These are phyloP conservation scores for Dioscorea dumetorum DNA, from an alignment of 106 monocot genomes.

Conservation along the genomic window DNA sequence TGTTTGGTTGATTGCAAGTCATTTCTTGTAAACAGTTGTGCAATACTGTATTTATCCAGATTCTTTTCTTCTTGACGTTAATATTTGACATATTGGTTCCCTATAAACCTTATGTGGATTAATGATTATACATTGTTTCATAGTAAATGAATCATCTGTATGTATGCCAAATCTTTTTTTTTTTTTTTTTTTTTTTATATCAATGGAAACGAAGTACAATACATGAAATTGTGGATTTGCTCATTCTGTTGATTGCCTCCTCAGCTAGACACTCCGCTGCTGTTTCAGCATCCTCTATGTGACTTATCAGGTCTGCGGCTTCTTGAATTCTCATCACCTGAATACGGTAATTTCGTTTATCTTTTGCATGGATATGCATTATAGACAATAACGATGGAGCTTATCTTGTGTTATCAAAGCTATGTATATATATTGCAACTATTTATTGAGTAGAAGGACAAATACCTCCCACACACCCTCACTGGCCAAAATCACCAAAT, in stretches of 20 bases:
- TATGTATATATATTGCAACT: no score
- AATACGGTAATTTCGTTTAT: neutral
- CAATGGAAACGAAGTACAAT: conserved; percentile 26
- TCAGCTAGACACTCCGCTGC: conserved; percentile 33
- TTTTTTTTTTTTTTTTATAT: neutral
- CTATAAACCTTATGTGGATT: neutral
- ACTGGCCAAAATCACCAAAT: conserved; percentile 45
- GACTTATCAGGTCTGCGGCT: conserved; percentile 30
- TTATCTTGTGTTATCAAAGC: neutral
- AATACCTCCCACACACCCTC: conserved; percentile 50
- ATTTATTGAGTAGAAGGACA: neutral
- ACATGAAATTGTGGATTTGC: conserved; percentile 27
- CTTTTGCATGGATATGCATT: neutral
- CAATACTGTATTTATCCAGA: neutral
- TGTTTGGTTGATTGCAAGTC: no score
- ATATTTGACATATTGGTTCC: neutral
- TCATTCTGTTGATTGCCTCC: conserved; percentile 33
- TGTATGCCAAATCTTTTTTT: neutral
- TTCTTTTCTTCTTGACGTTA: neutral
- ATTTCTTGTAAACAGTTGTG: neutral
- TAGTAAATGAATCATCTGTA: neutral
- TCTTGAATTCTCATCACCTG: conserved; percentile 44
- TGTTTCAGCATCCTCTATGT: conserved; percentile 31
- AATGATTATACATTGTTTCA: neutral
- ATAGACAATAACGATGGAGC: no score